Evolutionary conservation across 2,329 filamentous ascomycete species (phyloP), one percentile per base, ranked within the genome.

Genomic region (Penicillium verrucosum): DNA sequence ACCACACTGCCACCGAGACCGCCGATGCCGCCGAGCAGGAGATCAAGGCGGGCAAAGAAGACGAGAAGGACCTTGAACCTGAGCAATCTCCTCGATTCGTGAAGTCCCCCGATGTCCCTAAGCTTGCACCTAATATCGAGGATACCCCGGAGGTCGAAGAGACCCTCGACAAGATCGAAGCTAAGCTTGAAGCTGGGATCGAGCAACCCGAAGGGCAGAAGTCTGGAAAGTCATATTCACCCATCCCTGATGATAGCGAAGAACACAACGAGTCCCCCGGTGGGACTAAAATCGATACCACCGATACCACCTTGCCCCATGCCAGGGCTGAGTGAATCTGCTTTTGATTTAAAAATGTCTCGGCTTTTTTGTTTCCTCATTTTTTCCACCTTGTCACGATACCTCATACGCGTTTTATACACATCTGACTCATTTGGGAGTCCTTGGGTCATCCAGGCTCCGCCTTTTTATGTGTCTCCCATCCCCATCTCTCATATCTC

Each of bases 91-190:
- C 53, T 38, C 34, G 9, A n/a, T 48, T 25, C 5, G 21, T 30
- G 9, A 56, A 52, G 34, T 36, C 48, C 16, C 48, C 48, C 7
- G 34, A 52, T 8, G 18, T 41, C 4, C 41, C 54, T 29, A 29
- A 34, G 21, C 54, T 52, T 25, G 54, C 34, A 5, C 41, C 41
- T 5, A 56, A 45, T 18, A 42, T 46, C 27, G 29, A 52, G 3
- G 36, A 46, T 37, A 56, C 54, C 42, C 54, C 54, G 2, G 34
- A 46, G 18, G 41, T 56, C 2, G 54, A 56, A 46, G 48, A 52
- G 23, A 52, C 48, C 12, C 54, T 56, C 41, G 54, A 56, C 29
- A 34, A 56, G 14, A 45, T 56, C 9, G 55, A 57, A 37, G 42
- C 43, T 10, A 57, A 57, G 40, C 44, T 52, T 16, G 23, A 37